phyloP scores from a whole-genome alignment of 345 rosid genomes.

The Sisymbrium altissimum region DNA sequence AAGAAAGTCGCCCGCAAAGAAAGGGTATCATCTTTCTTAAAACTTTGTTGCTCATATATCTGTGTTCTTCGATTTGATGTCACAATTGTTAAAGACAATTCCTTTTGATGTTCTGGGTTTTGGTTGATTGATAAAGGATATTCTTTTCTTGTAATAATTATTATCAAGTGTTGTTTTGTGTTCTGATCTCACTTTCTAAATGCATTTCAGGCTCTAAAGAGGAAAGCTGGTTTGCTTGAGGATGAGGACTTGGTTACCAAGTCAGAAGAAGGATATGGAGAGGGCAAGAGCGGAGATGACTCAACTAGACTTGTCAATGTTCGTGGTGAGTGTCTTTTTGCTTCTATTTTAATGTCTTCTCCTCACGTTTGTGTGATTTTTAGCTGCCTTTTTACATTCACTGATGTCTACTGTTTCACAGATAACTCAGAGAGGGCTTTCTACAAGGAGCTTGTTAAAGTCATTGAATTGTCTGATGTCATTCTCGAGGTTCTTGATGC shows the following conservation, averaged over 20 bases:
- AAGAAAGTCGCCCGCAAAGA: conserved; percentile 90
- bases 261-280: conserved; percentile 30
- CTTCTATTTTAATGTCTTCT: not conserved
- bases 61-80: not conserved
- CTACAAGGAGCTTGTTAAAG: conserved; percentile 93
- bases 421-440: conserved; percentile 89
- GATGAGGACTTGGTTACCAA: conserved; percentile 39
- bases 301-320: conserved; percentile 36
- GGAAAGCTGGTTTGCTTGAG: conserved; percentile 68
- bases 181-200: not conserved
- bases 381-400: not conserved
- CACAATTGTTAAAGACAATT: not conserved
- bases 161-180: not conserved
- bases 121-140: not conserved
- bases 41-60: not conserved
- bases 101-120: not conserved
- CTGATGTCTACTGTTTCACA: conserved; percentile 30
- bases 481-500: conserved; percentile 96
- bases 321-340: conserved; percentile 44
- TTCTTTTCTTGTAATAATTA: not conserved
- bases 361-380: not conserved
- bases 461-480: conserved; percentile 87
- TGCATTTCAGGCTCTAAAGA: conserved; percentile 53
- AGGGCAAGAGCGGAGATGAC: conserved; percentile 24
- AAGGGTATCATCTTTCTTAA: conserved; percentile 46